phyloP scores from a whole-genome alignment of 108 stramenopile genomes.

The Fragilaria crotonensis region DNA sequence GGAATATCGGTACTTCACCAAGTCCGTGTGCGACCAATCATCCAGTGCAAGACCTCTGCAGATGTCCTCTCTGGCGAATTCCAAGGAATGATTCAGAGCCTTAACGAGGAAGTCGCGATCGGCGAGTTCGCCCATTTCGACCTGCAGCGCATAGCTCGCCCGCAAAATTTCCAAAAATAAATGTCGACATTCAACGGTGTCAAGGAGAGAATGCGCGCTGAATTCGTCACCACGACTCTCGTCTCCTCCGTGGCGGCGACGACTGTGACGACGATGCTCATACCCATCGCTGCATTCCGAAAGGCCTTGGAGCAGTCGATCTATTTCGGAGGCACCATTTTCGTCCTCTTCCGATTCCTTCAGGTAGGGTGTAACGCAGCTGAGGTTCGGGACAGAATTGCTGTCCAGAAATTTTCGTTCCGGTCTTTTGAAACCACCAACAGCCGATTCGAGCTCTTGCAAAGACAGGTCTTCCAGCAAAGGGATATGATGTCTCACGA shows the following conservation, averaged over 20 bases:
- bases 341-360: not conserved
- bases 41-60: conserved; percentile 27
- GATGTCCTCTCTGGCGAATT: conserved; percentile 36
- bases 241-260: no score
- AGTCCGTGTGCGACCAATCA: no score
- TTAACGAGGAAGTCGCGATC: conserved; percentile 29
- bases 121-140: conserved; percentile 44
- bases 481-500: conserved; percentile 54
- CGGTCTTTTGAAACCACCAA: no score
- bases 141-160: conserved; percentile 33
- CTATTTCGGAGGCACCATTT: no score
- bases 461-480: conserved; percentile 34
- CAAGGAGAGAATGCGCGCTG: no score
- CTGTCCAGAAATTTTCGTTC: no score
- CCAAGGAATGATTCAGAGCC: conserved; percentile 41
- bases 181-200: no score
- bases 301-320: no score
- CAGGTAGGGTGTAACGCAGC: conserved; percentile 37
- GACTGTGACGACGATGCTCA: no score
- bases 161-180: conserved; percentile 6
- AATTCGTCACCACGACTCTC: no score
- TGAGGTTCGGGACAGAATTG: conserved; percentile 46
- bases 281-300: no score
- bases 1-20: no score
- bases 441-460: conserved; percentile 38